Evolutionary conservation across 768 basidiomycete species (phyloP), one percentile per base, ranked within the genome.

Genomic region (Suillus cothurnatus): DNA sequence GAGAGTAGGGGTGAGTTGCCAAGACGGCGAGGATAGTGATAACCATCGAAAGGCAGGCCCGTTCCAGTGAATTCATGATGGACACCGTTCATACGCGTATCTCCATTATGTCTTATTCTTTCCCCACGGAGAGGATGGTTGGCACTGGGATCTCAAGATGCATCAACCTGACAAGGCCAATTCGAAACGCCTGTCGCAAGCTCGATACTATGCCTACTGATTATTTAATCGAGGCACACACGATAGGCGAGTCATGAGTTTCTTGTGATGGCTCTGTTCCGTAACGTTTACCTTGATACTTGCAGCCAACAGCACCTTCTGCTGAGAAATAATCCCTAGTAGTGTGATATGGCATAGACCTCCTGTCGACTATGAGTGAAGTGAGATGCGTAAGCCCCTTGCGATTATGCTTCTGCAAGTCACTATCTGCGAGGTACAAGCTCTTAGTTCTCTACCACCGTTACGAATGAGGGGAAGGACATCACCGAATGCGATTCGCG

Each of bases 91-190:
- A 1, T 84, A 82, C 66, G 32, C 62, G 0, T 70, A 78, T 2
- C 70, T 84, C 2, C 78, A 81, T 34, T 83, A 81, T 76, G 75
- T 78, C 1, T 65, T 85, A 0, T 72, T 85, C 8, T 81, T 83
- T 72, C 80, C 81, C 6, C 3, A n/a, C 4, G 81, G 81, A 8
- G 69, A 76, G 21, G 52, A 66, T 55, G 80, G 81, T 2, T 83
- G 77, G 81, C 70, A 74, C 63, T 43, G 41, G 1, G 50, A 70
- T 1, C 59, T 78, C 3, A 57, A 26, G 15, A 45, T 63, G 50
- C 31, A 63, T 5, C 59, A 60, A 60, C 21, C 43, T 45, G 21
- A 21, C 19, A 45, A 45, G 19, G 7, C 21, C 4, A 45, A 21
- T 4, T 21, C 7, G 1, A 45, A 9, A 8, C 21, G 21, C 21